Conservation (phyloP, 2,329 filamentous ascomycete genomes). For the Cladosporium sp. region DNA sequence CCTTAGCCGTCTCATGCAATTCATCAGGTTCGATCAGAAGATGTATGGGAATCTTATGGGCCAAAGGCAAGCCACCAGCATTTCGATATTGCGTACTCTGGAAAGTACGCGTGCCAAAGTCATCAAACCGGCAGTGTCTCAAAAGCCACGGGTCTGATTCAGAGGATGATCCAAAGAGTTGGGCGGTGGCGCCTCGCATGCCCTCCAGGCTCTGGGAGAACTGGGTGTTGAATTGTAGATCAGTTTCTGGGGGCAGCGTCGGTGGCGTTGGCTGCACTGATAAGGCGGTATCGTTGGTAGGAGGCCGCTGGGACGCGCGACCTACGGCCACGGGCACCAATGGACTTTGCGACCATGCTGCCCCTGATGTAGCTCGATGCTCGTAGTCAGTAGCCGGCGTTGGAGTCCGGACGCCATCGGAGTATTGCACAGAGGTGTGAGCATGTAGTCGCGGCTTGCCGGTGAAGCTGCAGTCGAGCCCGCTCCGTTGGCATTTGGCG, state of each 20-base stretch:
- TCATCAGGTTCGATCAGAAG: slow-evolving; percentile 6
- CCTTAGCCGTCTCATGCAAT: slow-evolving; percentile 3
- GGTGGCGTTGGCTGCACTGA: slow-evolving; percentile 6
- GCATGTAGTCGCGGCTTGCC: not conserved
- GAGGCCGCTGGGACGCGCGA: not conserved
- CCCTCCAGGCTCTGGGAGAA: slow-evolving; percentile 16
- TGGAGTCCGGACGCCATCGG: slow-evolving; percentile 4
- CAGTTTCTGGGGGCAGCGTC: not conserved
- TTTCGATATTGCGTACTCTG: slow-evolving; percentile 16
- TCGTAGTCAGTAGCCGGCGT: not conserved
- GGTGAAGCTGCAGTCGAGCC: slow-evolving; percentile 4
- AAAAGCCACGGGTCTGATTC: slow-evolving; percentile 16
- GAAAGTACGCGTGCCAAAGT: slow-evolving; percentile 10
- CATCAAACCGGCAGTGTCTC: slow-evolving; percentile 17
- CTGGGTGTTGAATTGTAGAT: slow-evolving; percentile 12
- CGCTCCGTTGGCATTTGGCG: slow-evolving; percentile 10
- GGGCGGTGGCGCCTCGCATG: slow-evolving; percentile 1
- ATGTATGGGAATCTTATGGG: slow-evolving; percentile 15
- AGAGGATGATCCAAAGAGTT: slow-evolving; percentile 12
- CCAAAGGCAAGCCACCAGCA: slow-evolving; percentile 16
- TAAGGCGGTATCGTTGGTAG: not conserved
- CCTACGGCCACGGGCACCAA: not conserved
- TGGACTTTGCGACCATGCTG: slow-evolving; percentile 9
- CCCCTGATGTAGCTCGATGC: not conserved
- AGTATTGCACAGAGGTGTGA: not conserved